These are phyloP conservation scores for Malassezia furfur DNA, from an alignment of 1,284 basidiomycete genomes.

Conservation along the genomic window DNA sequence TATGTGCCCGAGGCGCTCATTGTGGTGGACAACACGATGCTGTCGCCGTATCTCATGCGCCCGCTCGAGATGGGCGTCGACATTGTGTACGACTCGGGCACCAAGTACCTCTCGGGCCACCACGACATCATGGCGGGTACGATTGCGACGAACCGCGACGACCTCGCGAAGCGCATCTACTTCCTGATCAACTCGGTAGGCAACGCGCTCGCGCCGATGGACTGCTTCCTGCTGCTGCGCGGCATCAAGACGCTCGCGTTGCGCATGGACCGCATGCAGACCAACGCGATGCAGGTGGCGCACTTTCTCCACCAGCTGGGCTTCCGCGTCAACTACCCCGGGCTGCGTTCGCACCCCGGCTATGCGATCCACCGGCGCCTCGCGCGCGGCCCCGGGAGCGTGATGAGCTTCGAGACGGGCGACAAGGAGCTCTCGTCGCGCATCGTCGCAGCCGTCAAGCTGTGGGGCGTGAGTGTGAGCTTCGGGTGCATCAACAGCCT, in stretches of 20 bases:
- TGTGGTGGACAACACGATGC: conserved; percentile 87
- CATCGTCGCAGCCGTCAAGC: conserved; percentile 78
- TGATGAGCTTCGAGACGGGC: conserved; percentile 87
- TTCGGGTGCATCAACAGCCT: conserved; percentile 97
- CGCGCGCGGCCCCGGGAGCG: conserved; percentile 82
- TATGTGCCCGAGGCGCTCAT: conserved; percentile 42
- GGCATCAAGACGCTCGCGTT: conserved; percentile 94
- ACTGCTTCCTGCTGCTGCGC: conserved; percentile 81
- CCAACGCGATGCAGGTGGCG: conserved; percentile 72
- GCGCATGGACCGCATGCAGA: conserved; percentile 89
- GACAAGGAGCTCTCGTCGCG: conserved; percentile 81
- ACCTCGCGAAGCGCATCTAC: conserved; percentile 75
- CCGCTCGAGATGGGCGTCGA: conserved; percentile 93
- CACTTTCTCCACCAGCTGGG: conserved; percentile 76
- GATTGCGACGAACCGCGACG: conserved; percentile 73
- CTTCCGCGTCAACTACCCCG: conserved; percentile 89
- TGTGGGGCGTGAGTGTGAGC: conserved; percentile 96
- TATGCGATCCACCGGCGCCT: conserved; percentile 67
- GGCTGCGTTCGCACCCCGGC: conserved; percentile 71
- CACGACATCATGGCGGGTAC: conserved; percentile 89
- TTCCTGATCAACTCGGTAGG: conserved; percentile 94
- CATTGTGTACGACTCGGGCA: conserved; percentile 93
- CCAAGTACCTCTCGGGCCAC: conserved; percentile 95
- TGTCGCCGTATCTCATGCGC: conserved; percentile 95
- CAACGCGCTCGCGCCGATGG: conserved; percentile 76